Evolutionary conservation across 176 grass and related monocot species (phyloP), one percentile per base, ranked within the genome.

Genomic region (Panicum miliaceum): DNA sequence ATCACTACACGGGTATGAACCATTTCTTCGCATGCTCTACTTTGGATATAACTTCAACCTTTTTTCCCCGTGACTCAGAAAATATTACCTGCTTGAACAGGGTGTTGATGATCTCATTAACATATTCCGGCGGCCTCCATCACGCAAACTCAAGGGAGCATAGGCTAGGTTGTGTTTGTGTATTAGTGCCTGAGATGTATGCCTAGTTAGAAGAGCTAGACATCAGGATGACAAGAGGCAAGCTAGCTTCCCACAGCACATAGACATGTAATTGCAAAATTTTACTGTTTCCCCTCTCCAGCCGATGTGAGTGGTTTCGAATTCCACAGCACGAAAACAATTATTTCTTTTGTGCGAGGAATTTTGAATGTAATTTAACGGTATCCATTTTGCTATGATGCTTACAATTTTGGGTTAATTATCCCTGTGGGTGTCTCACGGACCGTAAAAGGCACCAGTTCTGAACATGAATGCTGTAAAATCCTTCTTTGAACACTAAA

Each of bases 41-140:
- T 71, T 4, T 68, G 43, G 13, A 47, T 18, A 71, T 56, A 76
- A 23, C 8, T 7, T 43, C 32, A 59, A 78, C 5, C 2, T 81
- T 82, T 36, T 77, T 18, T 79, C 68, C 50, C 32, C 20, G 27
- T 34, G 26, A 83, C 22, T 90, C n/a, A 83, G 50, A 51, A 25
- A 13, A 63, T 63, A 34, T 60, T 1, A 14, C 36, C 73, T 65
- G 62, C 51, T 62, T 68, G 61, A 32, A 2, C 89, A 99, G 97
- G 97, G 97, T 81, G 85, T 99, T 42, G 96, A 99, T 79, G 96
- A 99, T 91, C 96, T 99, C 45, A 95, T 99, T 25, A 94, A 94
- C 86, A 99, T 99, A 85, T 94, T 99, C 68, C 91, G 93, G 38
- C 91, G 96, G 12, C 93, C 96, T 43, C 84, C 91, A n/a, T 88